Evolutionary conservation across 176 grass and related monocot genomes (phyloP).

Genomic region (Microstegium vimineum): DNA sequence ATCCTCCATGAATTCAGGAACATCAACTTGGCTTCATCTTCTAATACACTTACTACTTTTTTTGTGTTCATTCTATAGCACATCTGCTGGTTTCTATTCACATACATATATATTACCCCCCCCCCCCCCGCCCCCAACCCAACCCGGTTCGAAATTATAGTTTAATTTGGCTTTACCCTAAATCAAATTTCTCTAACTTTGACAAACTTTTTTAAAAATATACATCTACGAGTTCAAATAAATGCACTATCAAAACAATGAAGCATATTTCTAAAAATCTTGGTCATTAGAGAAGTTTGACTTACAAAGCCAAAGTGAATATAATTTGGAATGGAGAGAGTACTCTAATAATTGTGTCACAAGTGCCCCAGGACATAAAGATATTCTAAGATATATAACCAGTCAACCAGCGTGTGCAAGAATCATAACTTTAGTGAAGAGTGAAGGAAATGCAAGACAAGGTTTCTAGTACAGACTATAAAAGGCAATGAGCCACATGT

Average conservation of each 20-base stretch:
- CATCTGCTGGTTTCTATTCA: background rate
- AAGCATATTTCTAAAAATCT: background rate
- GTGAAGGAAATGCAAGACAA: background rate
- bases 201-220: background rate
- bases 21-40: background rate
- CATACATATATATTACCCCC: background rate
- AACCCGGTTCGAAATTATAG: background rate
- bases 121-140: background rate
- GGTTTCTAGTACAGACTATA: conserved; percentile 6
- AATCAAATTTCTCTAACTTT: background rate
- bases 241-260: background rate
- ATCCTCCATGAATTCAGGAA: conserved; percentile 1
- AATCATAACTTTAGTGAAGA: background rate
- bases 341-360: background rate
- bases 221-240: background rate
- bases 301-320: background rate
- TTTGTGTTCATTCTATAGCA: background rate
- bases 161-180: background rate
- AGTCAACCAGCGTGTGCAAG: background rate
- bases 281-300: background rate
- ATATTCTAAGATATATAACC: conserved; percentile 12
- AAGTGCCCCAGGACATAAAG: conserved; percentile 10
- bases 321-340: background rate
- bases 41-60: background rate
- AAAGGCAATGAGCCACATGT: conserved; percentile 15